These are phyloP conservation scores for Euphorbia lathyris DNA, from an alignment of 345 rosid genomes.

Conservation along the genomic window DNA sequence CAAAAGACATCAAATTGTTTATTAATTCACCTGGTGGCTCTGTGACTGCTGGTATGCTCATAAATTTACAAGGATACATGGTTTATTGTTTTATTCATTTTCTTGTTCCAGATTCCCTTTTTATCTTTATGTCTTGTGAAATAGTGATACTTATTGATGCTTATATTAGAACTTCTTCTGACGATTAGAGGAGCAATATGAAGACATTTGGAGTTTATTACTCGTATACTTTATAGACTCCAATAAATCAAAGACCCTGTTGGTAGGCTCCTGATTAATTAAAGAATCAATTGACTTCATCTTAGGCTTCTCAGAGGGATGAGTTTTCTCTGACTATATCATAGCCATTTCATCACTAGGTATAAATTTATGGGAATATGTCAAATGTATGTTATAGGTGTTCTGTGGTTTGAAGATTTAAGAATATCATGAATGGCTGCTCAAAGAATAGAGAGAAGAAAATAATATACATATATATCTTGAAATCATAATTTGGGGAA, in stretches of 20 bases:
- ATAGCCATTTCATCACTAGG: background rate
- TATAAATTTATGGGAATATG: background rate
- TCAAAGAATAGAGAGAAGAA: background rate
- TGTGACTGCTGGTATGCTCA: slow-evolving; percentile 67
- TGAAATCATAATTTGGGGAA: too few relatives aligned
- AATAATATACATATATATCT: too few relatives aligned
- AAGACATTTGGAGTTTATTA: background rate
- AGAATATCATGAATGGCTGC: background rate
- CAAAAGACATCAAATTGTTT: slow-evolving; percentile 71
- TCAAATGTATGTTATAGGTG: background rate
- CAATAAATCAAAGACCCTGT: background rate
- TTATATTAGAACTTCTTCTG: background rate
- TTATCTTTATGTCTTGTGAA: background rate
- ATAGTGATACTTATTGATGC: background rate
- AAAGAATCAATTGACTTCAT: background rate
- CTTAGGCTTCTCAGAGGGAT: background rate
- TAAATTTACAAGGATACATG: background rate
- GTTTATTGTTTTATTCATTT: background rate
- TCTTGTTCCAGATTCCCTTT: background rate
- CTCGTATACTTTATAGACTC: background rate
- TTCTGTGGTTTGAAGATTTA: background rate
- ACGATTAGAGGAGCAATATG: background rate
- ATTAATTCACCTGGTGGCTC: slow-evolving; percentile 97
- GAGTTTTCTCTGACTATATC: background rate
- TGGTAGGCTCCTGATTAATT: background rate